Percentiles rank a stretch among this genome's conserved stretches.
Evolutionary conservation across 2,329 filamentous ascomycete species (phyloP).

Genomic region (Hirsutella rhossiliensis): DNA sequence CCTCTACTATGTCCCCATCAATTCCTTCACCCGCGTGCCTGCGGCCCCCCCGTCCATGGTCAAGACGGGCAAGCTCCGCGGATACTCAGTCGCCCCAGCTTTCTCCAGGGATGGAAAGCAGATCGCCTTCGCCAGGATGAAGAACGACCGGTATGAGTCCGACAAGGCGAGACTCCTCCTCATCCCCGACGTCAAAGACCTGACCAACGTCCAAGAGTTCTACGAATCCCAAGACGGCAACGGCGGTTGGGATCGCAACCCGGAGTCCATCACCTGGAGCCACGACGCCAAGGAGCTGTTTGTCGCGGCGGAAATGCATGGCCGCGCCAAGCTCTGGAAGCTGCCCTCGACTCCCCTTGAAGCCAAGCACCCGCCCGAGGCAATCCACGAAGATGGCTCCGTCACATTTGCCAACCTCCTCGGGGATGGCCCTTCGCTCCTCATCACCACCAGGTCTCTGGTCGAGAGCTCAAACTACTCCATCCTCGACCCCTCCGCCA

Average conservation of each 20-base stretch:
- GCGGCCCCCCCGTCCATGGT: constrained; percentile 32
- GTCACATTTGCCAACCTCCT: constrained; percentile 43
- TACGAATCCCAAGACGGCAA: constrained; percentile 50
- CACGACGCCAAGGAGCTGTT: constrained; percentile 51
- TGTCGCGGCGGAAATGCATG: constrained; percentile 62
- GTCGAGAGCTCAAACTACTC: constrained; percentile 62
- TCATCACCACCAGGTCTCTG: constrained; percentile 56
- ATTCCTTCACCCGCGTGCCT: constrained; percentile 45
- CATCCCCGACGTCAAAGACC: constrained; percentile 45
- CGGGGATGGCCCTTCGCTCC: constrained; percentile 33
- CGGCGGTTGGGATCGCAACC: constrained; percentile 48
- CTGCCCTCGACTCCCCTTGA: constrained; percentile 42
- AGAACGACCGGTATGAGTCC: constrained; percentile 63
- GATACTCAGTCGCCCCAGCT: constrained; percentile 53
- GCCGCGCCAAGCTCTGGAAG: constrained; percentile 48
- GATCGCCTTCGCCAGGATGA: constrained; percentile 72
- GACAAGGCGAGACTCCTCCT: constrained; percentile 57
- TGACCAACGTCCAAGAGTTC: constrained; percentile 48
- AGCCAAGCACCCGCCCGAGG: constrained; percentile 33
- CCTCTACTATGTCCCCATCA: constrained; percentile 60
- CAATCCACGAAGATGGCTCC: constrained; percentile 40
- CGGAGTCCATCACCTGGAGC: constrained; percentile 45
- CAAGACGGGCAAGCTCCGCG: constrained; percentile 45
- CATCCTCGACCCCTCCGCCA: constrained; percentile 37
- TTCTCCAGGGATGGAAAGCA: constrained; percentile 64